Conservation (phyloP, 139 green algal genomes). For the Edaphochlamys debaryana region DNA sequence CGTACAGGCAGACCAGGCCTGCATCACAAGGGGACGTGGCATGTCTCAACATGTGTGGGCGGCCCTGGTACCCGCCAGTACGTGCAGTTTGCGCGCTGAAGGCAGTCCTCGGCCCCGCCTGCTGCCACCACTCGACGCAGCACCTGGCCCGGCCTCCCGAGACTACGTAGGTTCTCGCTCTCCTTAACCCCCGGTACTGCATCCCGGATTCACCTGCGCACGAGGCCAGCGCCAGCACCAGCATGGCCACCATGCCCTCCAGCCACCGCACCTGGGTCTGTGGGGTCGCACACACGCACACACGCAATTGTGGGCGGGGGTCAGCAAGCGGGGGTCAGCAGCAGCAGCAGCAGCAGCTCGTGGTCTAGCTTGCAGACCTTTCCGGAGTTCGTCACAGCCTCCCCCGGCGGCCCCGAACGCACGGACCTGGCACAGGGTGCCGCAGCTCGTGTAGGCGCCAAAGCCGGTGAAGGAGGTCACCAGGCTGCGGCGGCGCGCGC, state of each 20-base stretch:
- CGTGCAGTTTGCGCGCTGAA: background rate
- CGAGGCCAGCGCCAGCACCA: constrained; percentile 41
- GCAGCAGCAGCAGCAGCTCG: too few relatives aligned
- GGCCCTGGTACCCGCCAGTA: background rate
- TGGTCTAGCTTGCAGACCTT: too few relatives aligned
- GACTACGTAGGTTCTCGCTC: background rate
- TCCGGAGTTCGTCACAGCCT: too few relatives aligned
- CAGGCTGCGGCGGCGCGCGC: constrained; percentile 10
- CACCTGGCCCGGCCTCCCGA: too few relatives aligned
- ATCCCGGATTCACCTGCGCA: constrained; percentile 32
- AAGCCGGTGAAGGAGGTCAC: constrained; percentile 19
- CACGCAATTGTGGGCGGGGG: background rate
- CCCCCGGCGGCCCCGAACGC: too few relatives aligned
- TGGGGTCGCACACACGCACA: background rate
- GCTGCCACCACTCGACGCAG: too few relatives aligned
- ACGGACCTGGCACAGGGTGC: constrained; percentile 42
- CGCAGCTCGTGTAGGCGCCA: constrained; percentile 31
- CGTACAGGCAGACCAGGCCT: constrained; percentile 49
- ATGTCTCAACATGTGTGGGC: background rate
- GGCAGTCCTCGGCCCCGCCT: background rate
- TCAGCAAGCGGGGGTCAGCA: too few relatives aligned
- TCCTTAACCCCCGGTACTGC: background rate
- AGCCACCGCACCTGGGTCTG: constrained; percentile 55
- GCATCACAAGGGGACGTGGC: background rate
- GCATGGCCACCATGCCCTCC: constrained; percentile 44